Evolutionary conservation across 2,329 filamentous ascomycete species (phyloP), one percentile per base, ranked within the genome.

Genomic region (Botrytis hyacinthi): DNA sequence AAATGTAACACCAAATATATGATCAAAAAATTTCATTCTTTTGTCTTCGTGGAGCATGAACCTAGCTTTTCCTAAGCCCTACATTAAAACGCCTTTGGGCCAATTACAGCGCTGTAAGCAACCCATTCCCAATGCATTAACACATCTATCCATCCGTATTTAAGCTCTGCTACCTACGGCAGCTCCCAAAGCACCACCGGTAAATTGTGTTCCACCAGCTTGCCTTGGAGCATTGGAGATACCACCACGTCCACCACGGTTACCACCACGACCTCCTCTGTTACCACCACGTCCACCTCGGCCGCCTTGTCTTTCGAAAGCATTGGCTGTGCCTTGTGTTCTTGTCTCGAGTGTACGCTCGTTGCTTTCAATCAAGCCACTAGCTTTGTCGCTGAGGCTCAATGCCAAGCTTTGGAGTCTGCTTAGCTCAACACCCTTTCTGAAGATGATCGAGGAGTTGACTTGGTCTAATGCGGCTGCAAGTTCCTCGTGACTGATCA

Each of bases 401-500:
- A 99, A 91, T 46, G 97, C 95, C 81, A 99, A 88, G 83, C 93
- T 97, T 86, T 99, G 96, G 77, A 99, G 90, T 79, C 97, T 91
- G 81, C 94, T 97, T 77, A 99, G 90, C 87, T 99, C 97, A 76
- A 99, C 96, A 74, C 96, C 97, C 91, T 99, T 98, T 84, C 96
- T 92, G 93, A 99, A 99, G 85, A 98, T 96, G 84, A 99, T 94
- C 70, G 94, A 97, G 78, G 93, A 91, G 80, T 97, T 98, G 84
- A 99, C 95, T 85, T 99, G 96, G 86, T 99, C 97, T 42, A 99
- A 90, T 54, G 96, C 97, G 61, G 96, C 96, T 16, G 93, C 93
- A 68, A 99, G 91, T 84, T 99, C 96, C 85, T 99, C 96, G 86
- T 99, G 96, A 80, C 94, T 97, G 83, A 99, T 98, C 96, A 99